Evolutionary conservation across 2,329 filamentous ascomycete species (phyloP), one percentile per base, ranked within the genome.

Genomic region (Monosporascus sp.): DNA sequence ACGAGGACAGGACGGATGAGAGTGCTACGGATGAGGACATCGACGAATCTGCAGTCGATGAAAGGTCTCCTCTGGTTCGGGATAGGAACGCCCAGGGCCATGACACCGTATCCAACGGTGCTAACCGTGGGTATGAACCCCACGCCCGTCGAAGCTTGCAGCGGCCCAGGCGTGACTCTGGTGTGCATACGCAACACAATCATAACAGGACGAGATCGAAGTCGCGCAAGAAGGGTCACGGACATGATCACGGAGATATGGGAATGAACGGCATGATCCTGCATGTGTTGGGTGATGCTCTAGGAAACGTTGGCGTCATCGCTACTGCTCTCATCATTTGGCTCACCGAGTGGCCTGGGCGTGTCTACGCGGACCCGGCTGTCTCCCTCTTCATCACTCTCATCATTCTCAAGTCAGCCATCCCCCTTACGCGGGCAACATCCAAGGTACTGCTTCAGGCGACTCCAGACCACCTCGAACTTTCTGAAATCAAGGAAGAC

Each of bases 321-420:
- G 78, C 79, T 48, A 90, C 90, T 5, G 91, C 89, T 5, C 79
- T 95, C 37, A 79, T 94, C 68, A 97, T 99, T 73, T 97, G 92
- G 92, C 79, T 96, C 53, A 94, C 91, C 2, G 77, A 87, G 51
- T 96, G 84, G 78, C 79, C 81, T 5, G 91, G 88, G 75, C 86
- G 89, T 59, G 88, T 84, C 74, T 97, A 97, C 67, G 87, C 90
- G 44, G 94, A 99, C 67, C 94, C 94, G 0, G 83, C 85, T 19
- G 93, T 99, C 55, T 99, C 94, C 0, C 83, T 99, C 17, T 81
- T 97, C 71, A 99, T 99, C 71, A 97, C 94, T 1, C 72, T 91
- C 55, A 88, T 88, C 62, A 87, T 89, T 56, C 79, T 88, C 55
- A 80, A 80, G 59, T 89, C 88, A 1, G 87, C 88, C 7, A 82